Base-by-base conservation (phyloP, 805 yeast species). In the Trichomonascus vanleenenianus region DNA sequence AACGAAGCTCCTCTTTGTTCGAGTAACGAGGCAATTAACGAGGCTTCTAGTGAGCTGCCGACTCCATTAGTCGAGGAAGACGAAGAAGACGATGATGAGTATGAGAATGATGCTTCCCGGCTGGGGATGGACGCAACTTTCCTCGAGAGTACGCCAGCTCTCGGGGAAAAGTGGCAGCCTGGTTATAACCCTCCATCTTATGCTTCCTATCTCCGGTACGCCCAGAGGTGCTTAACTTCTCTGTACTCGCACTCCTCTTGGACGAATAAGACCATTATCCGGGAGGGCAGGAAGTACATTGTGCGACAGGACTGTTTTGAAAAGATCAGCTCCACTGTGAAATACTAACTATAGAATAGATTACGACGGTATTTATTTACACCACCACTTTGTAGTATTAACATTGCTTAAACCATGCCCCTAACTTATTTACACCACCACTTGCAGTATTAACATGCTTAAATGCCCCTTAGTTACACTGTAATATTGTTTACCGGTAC, bases 211-310 rank as follows among this genome's bases (percentile, higher is more conserved):
- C 30, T 52, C 27, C 46, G 55, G 16, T 56, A 56, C 41, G 57
- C 59, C 8, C 44, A 46, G 20, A 46, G 60, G 35, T 56, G 60
- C 37, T 40, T 56, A 14, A 47, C 53, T 3, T 36, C 52, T 5
- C 42, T 56, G 16, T 48, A 55, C 2, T 44, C 53, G 12, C 44
- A 50, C 14, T 36, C 59, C 12, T 43, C 58, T 7, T 56, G 60
- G 60, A 33, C 37, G 15, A 44, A 52, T 47, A 53, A 54, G 43
- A 46, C 53, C 25, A 46, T 55, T 14, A 44, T 56, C n/a, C 40
- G 37, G 30, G 44, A 48, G 38, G 55, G 57, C 32, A 38, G 37
- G 33, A 50, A 49, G 43, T 54, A 50, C 43, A 19, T 50, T 18
- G 57, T 56, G 18, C 46, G 50, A 7, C 46, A 50, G 11, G 45